Evolutionary conservation across 441 rosid genomes (phyloP), one percentile per base, ranked within the genome.

Genomic region (Pelargonium myrrhifolium): DNA sequence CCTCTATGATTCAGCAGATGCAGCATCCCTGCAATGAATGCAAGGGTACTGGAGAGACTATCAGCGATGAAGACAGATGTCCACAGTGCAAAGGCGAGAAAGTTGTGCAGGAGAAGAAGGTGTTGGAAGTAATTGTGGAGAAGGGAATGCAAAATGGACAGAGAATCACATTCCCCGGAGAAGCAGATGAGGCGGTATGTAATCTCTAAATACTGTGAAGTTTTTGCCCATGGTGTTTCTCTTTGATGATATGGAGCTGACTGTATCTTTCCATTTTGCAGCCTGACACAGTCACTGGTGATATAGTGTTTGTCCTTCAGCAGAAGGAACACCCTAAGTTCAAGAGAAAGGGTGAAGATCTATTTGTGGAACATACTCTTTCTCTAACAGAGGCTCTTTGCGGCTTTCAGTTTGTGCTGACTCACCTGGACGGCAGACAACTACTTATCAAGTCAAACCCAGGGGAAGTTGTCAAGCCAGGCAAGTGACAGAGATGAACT

Each of bases 81-180:
- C 84, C 88, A 0, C 93, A 83, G 51, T 93, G 97, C 87, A 93
- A 89, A 77, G 97, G 98, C 65, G 96, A 91, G 62, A 93, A 93
- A 84, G 97, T 89, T 51, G 85, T 76, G 12, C 94, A 85, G 10
- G 95, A 90, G 80, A 93, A 93, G 79, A 93, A 93, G 69, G 97
- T 93, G 5, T 75, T 93, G 78, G 97, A 93, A 79, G 98, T 91
- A 17, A 35, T 73, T 64, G 98, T 93, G 45, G 99, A 93, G 78
- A 93, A 93, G 86, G 99, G 99, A 65, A 93, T 93, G 99, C 97
- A 86, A 73, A 86, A 93, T 65, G 85, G 87, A 14, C 97, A 93
- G 85, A 93, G 72, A 77, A 85, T 93, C 62, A 91, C 94, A 26
- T 91, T 93, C 82, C 87, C 91, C 1, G 97, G 99, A 62, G 97